phyloP scores from a whole-genome alignment of 768 basidiomycete species.

The Lenzites betulinus region DNA sequence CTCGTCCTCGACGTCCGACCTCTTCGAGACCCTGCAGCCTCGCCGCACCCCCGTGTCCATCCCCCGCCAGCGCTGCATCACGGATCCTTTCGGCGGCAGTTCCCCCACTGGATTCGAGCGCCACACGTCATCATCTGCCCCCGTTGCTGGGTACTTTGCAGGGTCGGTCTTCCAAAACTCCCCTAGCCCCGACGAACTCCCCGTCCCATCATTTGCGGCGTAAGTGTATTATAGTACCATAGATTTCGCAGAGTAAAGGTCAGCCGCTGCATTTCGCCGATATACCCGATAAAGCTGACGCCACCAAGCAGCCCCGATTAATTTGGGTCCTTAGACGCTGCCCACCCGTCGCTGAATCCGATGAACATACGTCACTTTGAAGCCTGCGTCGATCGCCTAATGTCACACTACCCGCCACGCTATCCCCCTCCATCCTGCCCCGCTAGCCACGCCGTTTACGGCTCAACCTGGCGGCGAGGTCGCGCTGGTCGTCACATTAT shows the following conservation, averaged over 20 bases:
- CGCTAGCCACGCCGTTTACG: constrained; percentile 22
- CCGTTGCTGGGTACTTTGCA: constrained; percentile 60
- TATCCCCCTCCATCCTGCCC: constrained; percentile 28
- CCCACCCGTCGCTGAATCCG: constrained; percentile 29
- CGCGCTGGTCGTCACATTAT: constrained; percentile 21
- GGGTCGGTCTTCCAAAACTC: constrained; percentile 87
- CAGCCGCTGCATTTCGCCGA: constrained; percentile 20
- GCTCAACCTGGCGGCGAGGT: background rate
- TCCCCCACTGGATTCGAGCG: constrained; percentile 3
- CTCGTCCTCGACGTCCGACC: constrained; percentile 42
- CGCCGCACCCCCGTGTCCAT: constrained; percentile 14
- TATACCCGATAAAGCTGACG: background rate
- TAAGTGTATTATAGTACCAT: constrained; percentile 36
- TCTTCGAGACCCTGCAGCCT: constrained; percentile 17
- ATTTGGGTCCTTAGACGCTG: constrained; percentile 43
- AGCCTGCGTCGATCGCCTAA: constrained; percentile 35
- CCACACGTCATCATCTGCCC: constrained; percentile 24
- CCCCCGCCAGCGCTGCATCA: constrained; percentile 18
- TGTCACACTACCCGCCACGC: constrained; percentile 24
- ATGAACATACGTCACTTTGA: constrained; percentile 29
- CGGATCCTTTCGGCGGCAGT: constrained; percentile 8
- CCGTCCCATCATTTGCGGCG: constrained; percentile 60
- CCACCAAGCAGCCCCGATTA: constrained; percentile 36
- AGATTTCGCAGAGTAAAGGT: constrained; percentile 46
- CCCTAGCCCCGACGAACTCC: constrained; percentile 80